phyloP scores from a whole-genome alignment of 345 rosid genomes.

The Euphorbia peplus region DNA sequence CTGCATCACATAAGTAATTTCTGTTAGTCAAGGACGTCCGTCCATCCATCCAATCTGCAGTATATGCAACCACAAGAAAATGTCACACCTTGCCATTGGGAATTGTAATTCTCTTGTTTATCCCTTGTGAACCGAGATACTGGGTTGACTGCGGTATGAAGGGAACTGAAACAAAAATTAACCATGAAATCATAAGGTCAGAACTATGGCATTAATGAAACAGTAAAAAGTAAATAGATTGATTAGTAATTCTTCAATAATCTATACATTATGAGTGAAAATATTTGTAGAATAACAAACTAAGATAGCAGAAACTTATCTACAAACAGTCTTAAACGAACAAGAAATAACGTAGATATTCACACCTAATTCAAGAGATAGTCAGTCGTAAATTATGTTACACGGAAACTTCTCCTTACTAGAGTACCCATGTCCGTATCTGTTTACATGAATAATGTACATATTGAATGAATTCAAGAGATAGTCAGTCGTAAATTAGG shows the following conservation, averaged over 20 bases:
- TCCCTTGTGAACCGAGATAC: slow-evolving; percentile 8
- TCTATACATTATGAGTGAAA: neutral
- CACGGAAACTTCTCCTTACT: no score
- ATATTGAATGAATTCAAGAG: no score
- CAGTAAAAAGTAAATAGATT: neutral
- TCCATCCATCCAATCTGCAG: neutral
- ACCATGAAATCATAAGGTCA: neutral
- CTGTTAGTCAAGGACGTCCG: neutral
- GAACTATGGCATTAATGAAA: neutral
- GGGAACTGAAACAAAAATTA: slow-evolving; percentile 11
- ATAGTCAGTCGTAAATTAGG: no score
- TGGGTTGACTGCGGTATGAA: slow-evolving; percentile 9
- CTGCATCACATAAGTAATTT: neutral
- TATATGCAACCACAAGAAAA: neutral
- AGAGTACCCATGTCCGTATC: no score
- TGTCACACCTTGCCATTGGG: slow-evolving; percentile 28
- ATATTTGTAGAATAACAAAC: neutral
- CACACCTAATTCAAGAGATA: neutral
- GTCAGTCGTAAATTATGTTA: neutral
- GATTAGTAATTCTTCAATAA: neutral
- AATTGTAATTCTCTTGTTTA: slow-evolving; percentile 15
- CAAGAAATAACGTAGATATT: neutral
- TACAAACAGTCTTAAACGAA: neutral
- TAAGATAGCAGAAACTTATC: neutral
- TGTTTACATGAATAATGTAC: no score